phyloP scores from a whole-genome alignment of 1,284 basidiomycete genomes.

The Quambalaria eucalypti region DNA sequence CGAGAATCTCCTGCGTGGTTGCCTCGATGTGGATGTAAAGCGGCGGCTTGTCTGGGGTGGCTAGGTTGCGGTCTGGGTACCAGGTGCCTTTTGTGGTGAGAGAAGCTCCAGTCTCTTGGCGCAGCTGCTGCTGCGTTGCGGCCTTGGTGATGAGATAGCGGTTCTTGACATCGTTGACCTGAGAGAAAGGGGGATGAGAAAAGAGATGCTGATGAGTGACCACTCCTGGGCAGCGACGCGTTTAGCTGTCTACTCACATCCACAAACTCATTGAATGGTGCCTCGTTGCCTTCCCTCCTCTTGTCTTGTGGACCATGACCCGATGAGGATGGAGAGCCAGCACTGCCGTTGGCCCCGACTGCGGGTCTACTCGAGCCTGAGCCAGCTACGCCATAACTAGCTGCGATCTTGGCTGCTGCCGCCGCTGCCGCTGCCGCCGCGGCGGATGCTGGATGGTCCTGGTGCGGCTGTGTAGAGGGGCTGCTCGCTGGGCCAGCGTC shows the following conservation, averaged over 20 bases:
- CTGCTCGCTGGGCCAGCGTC: too few species aligned
- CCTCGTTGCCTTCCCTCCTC: constrained; percentile 5
- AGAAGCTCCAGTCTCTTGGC: constrained; percentile 46
- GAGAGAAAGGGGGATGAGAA: constrained; percentile 49
- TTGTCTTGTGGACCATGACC: too few species aligned
- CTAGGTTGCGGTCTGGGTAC: constrained; percentile 54
- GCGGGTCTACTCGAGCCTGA: too few species aligned
- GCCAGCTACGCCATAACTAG: constrained; percentile 23
- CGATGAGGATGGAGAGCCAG: background rate
- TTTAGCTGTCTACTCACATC: constrained; percentile 9
- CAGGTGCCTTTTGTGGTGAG: constrained; percentile 57
- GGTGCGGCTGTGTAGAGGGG: too few species aligned
- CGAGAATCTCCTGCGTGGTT: constrained; percentile 65
- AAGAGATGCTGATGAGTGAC: constrained; percentile 52
- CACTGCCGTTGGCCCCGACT: background rate
- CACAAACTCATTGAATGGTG: constrained; percentile 3
- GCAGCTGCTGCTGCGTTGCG: constrained; percentile 77
- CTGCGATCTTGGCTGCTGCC: constrained; percentile 39
- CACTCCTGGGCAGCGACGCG: constrained; percentile 7
- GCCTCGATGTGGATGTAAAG: constrained; percentile 90
- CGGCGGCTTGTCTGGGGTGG: constrained; percentile 51
- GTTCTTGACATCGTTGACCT: constrained; percentile 94
- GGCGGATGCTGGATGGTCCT: background rate
- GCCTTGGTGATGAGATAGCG: constrained; percentile 91
- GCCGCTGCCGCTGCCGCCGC: constrained; percentile 1